Base-by-base conservation (phyloP, 1,284 basidiomycete genomes). In the Fomitopsis pinicola region DNA sequence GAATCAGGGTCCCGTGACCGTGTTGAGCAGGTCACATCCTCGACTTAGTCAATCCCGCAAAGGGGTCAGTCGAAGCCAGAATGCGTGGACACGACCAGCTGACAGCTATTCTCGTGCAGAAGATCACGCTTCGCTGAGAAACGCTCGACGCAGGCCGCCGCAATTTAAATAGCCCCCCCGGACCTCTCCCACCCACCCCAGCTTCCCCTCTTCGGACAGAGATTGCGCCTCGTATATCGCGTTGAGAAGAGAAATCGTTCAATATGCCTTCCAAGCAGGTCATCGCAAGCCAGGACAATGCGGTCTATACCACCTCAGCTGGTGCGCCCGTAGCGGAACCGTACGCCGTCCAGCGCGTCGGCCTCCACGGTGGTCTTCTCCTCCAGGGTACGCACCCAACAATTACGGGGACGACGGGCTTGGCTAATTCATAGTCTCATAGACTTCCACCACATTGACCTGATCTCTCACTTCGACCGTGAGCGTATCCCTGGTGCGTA, bases 371-470 rank as follows among this genome's bases (percentile, higher is more conserved):
- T 0, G 92, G 94, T 35, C 86, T 97, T 33, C 82, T 97, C 17
- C 81, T 97, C 44, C 94, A 97, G 78, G 89, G 90, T 88, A 61
- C 42, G 80, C 70, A 57, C 44, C 19, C 53, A 40, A 15, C 9
- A 28, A 54, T 50, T n/a, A 26, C 33, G 10, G n/a, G 1, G 19
- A 44, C n/a, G 3, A 17, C 17, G 22, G 42, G 19, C n/a, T 28
- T 19, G 33, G 33, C 52, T 58, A 6, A 61, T 19, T 26, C 35
- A 14, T 10, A 15, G 14, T 46, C n/a, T 12, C 40, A n/a, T 59
- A 88, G 92, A 95, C 76, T 94, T 95, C 79, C 90, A 94, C 75
- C 87, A 92, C 75, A 88, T 94, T 72, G 92, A 96, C 77, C 81
- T 92, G 60, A 84, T 97, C 66, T 88, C 92, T 45, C 94, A 96